Evolutionary conservation across 148 eudicot genomes (phyloP).

Genomic region (Fagopyrum esculentum): DNA sequence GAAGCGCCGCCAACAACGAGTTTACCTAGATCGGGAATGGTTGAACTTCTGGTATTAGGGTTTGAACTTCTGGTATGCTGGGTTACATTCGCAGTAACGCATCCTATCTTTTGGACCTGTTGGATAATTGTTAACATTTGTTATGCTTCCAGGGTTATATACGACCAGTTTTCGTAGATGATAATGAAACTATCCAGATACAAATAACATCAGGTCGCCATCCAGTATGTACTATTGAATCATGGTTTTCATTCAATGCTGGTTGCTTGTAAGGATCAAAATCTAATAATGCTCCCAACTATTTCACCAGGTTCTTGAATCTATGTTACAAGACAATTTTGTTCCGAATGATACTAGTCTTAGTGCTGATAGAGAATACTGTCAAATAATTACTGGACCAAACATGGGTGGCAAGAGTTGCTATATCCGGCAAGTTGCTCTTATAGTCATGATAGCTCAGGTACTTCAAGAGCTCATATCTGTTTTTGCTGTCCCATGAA

Average conservation of each 20-base stretch:
- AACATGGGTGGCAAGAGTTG: constrained; percentile 99
- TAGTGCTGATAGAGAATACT: constrained; percentile 55
- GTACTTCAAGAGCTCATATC: constrained; percentile 19
- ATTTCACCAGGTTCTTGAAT: constrained; percentile 61
- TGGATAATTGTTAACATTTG: background rate
- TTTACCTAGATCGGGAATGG: too few relatives aligned
- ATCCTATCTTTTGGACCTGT: background rate
- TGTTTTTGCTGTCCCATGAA: background rate
- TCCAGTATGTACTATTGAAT: constrained; percentile 46
- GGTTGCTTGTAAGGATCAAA: background rate
- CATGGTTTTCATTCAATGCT: background rate
- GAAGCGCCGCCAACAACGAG: too few relatives aligned
- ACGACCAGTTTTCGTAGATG: constrained; percentile 70
- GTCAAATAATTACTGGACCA: constrained; percentile 95
- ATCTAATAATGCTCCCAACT: background rate
- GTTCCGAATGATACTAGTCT: constrained; percentile 85
- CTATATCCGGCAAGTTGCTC: constrained; percentile 98
- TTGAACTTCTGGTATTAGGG: too few relatives aligned
- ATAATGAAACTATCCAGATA: constrained; percentile 67
- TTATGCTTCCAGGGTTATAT: constrained; percentile 53
- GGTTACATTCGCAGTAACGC: background rate
- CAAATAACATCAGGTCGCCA: constrained; percentile 72
- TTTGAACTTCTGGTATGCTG: too few relatives aligned
- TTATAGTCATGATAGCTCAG: constrained; percentile 89
- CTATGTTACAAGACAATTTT: constrained; percentile 66